Evolutionary conservation across 495 filamentous ascomycete genomes (phyloP).

Genomic region (Endocarpon pusillum): DNA sequence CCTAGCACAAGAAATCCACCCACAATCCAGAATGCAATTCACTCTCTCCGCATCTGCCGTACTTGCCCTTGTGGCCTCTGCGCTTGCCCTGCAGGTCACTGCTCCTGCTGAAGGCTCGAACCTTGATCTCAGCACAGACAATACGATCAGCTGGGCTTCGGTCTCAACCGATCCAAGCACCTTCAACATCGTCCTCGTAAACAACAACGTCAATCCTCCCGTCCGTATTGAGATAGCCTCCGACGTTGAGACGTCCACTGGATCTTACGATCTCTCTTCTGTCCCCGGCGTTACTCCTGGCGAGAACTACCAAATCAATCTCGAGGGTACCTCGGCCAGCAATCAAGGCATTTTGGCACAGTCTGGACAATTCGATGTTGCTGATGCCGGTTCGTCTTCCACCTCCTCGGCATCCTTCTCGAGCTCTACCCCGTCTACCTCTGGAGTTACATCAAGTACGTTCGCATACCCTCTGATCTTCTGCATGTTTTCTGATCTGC

Average conservation of each 20-base stretch:
- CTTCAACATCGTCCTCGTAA: constrained; percentile 21
- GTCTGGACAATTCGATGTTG: constrained; percentile 22
- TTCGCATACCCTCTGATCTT: too few species aligned
- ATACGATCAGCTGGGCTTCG: constrained; percentile 21
- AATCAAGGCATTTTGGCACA: constrained; percentile 28
- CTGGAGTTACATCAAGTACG: too few species aligned
- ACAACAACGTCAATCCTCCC: constrained; percentile 18
- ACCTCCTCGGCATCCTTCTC: constrained; percentile 71
- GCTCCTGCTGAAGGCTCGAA: constrained; percentile 17
- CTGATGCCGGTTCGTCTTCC: constrained; percentile 41
- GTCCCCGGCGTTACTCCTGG: constrained; percentile 13
- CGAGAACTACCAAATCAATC: constrained; percentile 24
- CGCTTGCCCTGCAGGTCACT: constrained; percentile 20
- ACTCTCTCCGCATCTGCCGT: constrained; percentile 5
- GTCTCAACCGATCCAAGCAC: constrained; percentile 21
- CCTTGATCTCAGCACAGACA: constrained; percentile 14
- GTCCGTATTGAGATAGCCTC: constrained; percentile 24
- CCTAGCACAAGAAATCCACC: not conserved
- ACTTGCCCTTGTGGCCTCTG: constrained; percentile 12
- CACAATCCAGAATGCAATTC: constrained; percentile 1
- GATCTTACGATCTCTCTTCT: constrained; percentile 16
- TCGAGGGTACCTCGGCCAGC: constrained; percentile 13
- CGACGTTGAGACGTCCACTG: constrained; percentile 14
- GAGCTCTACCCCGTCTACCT: constrained; percentile 88
- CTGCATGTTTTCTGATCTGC: too few species aligned